Evolutionary conservation across 2,329 filamentous ascomycete genomes (phyloP), one percentile per base, ranked within the genome.

Genomic region (Hypocreales sp.): DNA sequence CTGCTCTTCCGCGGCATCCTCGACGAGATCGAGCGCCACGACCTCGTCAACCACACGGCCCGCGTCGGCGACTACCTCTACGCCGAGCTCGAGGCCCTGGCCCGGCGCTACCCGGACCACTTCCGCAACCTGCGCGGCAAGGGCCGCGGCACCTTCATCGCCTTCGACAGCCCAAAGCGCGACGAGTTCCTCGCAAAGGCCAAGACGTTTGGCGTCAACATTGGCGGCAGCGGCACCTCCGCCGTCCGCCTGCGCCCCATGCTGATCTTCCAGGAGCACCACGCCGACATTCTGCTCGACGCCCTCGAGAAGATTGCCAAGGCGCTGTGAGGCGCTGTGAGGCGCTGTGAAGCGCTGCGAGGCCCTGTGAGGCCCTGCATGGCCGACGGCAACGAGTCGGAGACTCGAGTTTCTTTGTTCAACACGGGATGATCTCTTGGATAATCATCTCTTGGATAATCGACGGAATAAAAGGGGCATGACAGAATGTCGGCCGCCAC

Each of bases 251-350:
- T 94, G 48, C 62, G 84, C 42, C 86, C 84, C 23, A 93, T 93
- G 86, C 58, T 94, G 41, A 76, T 86, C 45, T 90, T 94, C 64
- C 79, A 93, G 70, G 71, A 83, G 65, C 72, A 79, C 50, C 87
- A 95, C 55, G 86, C 79, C 14, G 81, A 93, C 56, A 73, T 93
- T 33, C 59, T 94, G 41, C 53, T 92, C 26, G 82, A 81, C 41
- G 67, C 65, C 15, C 47, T 92, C 39, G 82, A 92, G 62, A 82
- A 79, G 62, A 61, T 84, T 38, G 66, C 73, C 39, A 69, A 56
- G 38, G 53, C 55, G 25, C 40, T 48, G 32, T 50, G 33, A 20
- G 10, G 11, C n/a, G n/a, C n/a, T n/a, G n/a, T n/a, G n/a, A n/a
- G n/a, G n/a, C n/a, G n/a, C n/a, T n/a, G n/a, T n/a, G n/a, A n/a